Percentiles rank a stretch among this genome's conserved stretches.
These are phyloP conservation scores for Nemania diffusa DNA, from an alignment of 2,329 filamentous ascomycete genomes.

Conservation along the genomic window DNA sequence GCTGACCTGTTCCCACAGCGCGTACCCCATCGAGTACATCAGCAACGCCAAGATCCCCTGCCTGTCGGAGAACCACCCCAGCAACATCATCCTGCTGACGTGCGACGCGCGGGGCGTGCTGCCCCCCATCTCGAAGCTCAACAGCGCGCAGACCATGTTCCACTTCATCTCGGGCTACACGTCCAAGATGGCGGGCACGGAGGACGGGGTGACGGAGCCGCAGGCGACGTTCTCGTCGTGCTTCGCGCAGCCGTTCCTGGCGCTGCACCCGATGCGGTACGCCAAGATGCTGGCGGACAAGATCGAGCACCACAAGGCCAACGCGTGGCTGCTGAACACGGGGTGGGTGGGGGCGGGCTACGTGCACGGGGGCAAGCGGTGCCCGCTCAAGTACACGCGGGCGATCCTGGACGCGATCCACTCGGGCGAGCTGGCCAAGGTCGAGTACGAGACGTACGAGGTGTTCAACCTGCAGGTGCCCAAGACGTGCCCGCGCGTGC, in stretches of 20 bases:
- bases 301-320: constrained; percentile 93
- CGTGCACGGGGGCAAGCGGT: constrained; percentile 92
- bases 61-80: constrained; percentile 85
- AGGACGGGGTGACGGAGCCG: constrained; percentile 95
- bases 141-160: constrained; percentile 97
- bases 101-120: constrained; percentile 98
- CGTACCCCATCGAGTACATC: constrained; percentile 99
- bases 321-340: constrained; percentile 91
- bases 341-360: constrained; percentile 82
- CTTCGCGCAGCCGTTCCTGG: constrained; percentile 99
- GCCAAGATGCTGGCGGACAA: constrained; percentile 98
- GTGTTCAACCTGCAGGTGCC: constrained; percentile 98
- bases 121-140: constrained; percentile 96
- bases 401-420: constrained; percentile 99
- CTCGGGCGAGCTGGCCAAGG: constrained; percentile 92
- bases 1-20: constrained; percentile 54
- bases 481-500: constrained; percentile 88
- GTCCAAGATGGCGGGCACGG: constrained; percentile 99
- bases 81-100: constrained; percentile 97
- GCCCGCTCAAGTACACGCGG: constrained; percentile 98
- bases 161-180: constrained; percentile 99
- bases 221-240: constrained; percentile 99
- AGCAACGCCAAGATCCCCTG: constrained; percentile 99
- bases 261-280: constrained; percentile 98
- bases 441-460: constrained; percentile 93